Percentiles rank a stretch among this genome's conserved stretches.
phyloP scores from a whole-genome alignment of 169 alveolate species.

The Babesia sp. region DNA sequence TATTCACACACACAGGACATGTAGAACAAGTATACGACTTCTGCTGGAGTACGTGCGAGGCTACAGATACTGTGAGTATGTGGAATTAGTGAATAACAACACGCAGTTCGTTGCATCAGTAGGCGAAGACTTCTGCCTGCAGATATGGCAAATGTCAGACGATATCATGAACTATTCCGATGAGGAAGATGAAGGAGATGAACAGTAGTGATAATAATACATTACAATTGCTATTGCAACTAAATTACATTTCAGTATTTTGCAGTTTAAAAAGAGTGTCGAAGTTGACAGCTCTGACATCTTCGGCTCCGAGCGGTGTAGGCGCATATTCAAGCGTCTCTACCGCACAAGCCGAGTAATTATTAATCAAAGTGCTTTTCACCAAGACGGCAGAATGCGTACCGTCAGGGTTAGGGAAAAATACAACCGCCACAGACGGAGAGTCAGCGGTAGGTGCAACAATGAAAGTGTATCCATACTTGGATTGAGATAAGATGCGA shows the following conservation, averaged over 20 bases:
- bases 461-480: slow-evolving; percentile 6
- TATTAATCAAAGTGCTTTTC: neutral
- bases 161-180: slow-evolving; percentile 39
- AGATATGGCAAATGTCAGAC: slow-evolving; percentile 62
- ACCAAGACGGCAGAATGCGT: neutral
- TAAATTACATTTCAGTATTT: neutral
- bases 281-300: neutral
- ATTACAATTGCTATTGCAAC: neutral
- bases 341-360: neutral
- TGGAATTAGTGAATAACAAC: neutral
- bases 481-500: neutral
- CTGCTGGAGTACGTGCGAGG: slow-evolving; percentile 51
- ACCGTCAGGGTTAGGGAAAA: neutral
- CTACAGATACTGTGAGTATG: slow-evolving; percentile 39
- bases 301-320: neutral
- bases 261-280: neutral
- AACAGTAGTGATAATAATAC: neutral
- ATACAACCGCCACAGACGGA: slow-evolving; percentile 2
- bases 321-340: slow-evolving; percentile 15
- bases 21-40: slow-evolving; percentile 61
- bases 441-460: slow-evolving; percentile 5
- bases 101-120: slow-evolving; percentile 61
- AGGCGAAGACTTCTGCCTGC: slow-evolving; percentile 65
- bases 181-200: slow-evolving; percentile 28
- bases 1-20: slow-evolving; percentile 70